Percentiles rank a stretch among this genome's conserved stretches.
Evolutionary conservation across 192 early-diverging fungal species (phyloP).

Genomic region (Podila horticola): DNA sequence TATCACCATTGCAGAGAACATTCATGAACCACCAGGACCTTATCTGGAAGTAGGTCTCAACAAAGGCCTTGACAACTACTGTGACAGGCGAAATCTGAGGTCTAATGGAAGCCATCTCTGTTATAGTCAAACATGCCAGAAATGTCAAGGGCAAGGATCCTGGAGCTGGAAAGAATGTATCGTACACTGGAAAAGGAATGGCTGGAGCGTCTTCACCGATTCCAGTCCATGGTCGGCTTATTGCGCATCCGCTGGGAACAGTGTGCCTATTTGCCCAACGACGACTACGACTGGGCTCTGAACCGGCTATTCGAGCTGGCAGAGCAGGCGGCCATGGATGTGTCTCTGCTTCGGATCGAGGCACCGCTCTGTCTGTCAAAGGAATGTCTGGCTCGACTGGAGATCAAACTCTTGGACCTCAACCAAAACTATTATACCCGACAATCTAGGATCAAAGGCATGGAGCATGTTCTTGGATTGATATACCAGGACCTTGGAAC

Average conservation of each 20-base stretch:
- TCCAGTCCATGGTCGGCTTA: conserved; percentile 37
- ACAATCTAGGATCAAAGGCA: conserved; percentile 35
- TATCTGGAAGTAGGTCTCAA: conserved; percentile 27
- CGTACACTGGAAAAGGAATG: conserved; percentile 40
- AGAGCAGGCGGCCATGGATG: conserved; percentile 7
- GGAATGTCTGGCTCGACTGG: conserved; percentile 47
- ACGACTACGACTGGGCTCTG: conserved; percentile 36
- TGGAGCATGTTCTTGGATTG: conserved; percentile 41
- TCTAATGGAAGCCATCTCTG: not conserved
- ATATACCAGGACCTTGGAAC: conserved; percentile 44
- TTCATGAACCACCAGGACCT: conserved; percentile 25
- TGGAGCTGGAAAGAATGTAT: conserved; percentile 37
- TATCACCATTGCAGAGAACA: conserved; percentile 38
- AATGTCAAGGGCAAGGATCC: conserved; percentile 40
- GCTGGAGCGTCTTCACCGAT: conserved; percentile 21
- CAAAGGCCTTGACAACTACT: too few species aligned
- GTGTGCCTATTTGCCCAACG: conserved; percentile 26
- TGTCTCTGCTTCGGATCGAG: conserved; percentile 33
- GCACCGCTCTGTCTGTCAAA: conserved; percentile 52
- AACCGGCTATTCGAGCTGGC: conserved; percentile 29
- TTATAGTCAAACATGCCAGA: conserved; percentile 15
- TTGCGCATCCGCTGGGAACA: conserved; percentile 40
- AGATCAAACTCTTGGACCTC: conserved; percentile 35
- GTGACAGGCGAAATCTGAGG: too few species aligned
- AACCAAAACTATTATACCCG: conserved; percentile 54